A percentile compares a stretch with the other conserved stretches of the same genome.
Evolutionary conservation across 805 yeast species (phyloP).

Genomic region (Yamadazyma insecticola): DNA sequence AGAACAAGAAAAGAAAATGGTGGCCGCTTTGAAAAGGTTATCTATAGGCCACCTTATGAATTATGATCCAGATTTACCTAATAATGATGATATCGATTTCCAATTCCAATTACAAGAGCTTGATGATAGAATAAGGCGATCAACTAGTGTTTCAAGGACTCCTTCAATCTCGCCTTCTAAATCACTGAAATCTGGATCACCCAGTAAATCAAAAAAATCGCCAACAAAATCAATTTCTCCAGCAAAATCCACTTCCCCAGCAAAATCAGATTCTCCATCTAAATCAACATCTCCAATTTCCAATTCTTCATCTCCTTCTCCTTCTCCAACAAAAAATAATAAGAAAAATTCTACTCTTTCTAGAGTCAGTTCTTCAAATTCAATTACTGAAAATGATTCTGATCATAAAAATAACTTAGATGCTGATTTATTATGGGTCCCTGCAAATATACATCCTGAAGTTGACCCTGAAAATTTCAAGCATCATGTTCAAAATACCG

Average conservation of each 20-base stretch:
- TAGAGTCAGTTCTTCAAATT: conserved; percentile 4
- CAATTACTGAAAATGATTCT: conserved; percentile 1
- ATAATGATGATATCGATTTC: conserved; percentile 19
- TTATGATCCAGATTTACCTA: conserved; percentile 70
- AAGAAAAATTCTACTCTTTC: conserved; percentile 1
- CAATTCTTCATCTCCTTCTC: not conserved
- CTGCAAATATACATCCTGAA: conserved; percentile 90
- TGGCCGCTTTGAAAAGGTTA: conserved; percentile 67
- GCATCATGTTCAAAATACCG: conserved; percentile 59
- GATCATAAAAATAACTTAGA: conserved; percentile 14
- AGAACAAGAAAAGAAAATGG: conserved; percentile 69
- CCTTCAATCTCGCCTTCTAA: conserved; percentile 6
- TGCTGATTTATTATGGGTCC: conserved; percentile 78
- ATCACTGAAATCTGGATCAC: conserved; percentile 3
- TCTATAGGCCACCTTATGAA: conserved; percentile 60
- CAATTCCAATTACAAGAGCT: conserved; percentile 15
- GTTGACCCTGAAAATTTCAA: conserved; percentile 87
- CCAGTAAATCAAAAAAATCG: conserved; percentile 1
- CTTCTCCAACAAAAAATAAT: conserved; percentile 5
- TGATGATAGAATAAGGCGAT: conserved; percentile 4
- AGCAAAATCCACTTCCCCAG: not conserved
- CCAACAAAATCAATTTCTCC: not conserved
- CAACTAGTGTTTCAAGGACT: conserved; percentile 1
- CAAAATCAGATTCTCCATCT: conserved; percentile 1
- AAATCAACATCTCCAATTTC: not conserved